Evolutionary conservation across 78 protist species (phyloP).

Genomic region (Dictyostelium brefeldianum): DNA sequence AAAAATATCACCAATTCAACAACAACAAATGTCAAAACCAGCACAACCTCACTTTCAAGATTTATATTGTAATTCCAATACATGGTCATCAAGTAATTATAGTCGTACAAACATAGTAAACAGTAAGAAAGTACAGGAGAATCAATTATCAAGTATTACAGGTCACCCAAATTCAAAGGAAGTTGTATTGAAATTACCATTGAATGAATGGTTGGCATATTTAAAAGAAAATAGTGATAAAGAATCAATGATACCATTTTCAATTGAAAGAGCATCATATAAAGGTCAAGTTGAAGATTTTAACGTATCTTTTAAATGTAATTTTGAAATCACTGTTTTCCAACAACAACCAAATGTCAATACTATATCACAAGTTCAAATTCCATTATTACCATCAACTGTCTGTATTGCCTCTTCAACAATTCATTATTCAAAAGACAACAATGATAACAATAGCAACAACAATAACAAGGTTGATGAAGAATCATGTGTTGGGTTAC

Average conservation of each 20-base stretch:
- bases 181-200: constrained; percentile 26
- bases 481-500: constrained; percentile 43
- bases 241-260: not conserved
- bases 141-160: not conserved
- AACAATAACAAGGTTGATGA: constrained; percentile 10
- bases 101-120: not conserved
- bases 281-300: constrained; percentile 21
- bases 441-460: not conserved
- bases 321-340: constrained; percentile 52
- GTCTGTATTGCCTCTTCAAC: not conserved
- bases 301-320: constrained; percentile 31
- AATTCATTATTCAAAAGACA: not conserved
- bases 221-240: not conserved
- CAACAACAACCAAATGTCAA: not conserved
- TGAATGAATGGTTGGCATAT: constrained; percentile 51
- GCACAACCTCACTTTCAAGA: not conserved
- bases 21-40: not conserved
- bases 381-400: constrained; percentile 65
- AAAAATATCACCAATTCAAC: not conserved
- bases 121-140: not conserved
- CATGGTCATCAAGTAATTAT: constrained; percentile 5
- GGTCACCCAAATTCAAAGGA: constrained; percentile 5
- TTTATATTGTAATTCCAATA: constrained; percentile 13
- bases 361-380: not conserved
- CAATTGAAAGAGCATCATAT: constrained; percentile 50